A percentile compares a stretch with the other conserved stretches of the same genome.
phyloP scores from a whole-genome alignment of 2,329 filamentous ascomycete genomes.

The Exophiala sp. region DNA sequence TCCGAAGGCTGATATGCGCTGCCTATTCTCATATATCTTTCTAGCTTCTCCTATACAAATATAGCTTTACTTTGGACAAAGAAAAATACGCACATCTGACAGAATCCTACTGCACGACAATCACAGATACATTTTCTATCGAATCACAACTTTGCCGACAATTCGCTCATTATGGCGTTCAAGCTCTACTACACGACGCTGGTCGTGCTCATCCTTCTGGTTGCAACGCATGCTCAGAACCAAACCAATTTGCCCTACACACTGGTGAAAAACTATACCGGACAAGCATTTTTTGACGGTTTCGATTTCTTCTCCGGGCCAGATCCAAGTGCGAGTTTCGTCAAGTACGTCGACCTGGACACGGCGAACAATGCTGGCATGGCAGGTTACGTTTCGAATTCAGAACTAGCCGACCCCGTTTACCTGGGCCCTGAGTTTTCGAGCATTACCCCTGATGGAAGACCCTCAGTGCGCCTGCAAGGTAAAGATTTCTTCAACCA shows the following conservation, averaged over 20 bases:
- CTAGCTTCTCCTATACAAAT: too few relatives aligned
- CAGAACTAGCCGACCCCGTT: conserved; percentile 28
- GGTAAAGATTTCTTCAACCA: conserved; percentile 43
- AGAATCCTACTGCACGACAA: too few relatives aligned
- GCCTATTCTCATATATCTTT: too few relatives aligned
- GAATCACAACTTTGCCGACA: too few relatives aligned
- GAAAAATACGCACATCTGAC: too few relatives aligned
- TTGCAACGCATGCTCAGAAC: background rate
- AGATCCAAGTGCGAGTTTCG: conserved; percentile 50
- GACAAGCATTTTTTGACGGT: conserved; percentile 45
- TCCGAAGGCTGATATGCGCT: too few relatives aligned
- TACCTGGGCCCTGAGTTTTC: conserved; percentile 47
- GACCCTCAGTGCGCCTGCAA: conserved; percentile 44
- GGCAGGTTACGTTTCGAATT: conserved; percentile 27
- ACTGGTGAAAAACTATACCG: conserved; percentile 38
- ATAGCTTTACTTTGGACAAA: too few relatives aligned
- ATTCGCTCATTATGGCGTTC: too few relatives aligned
- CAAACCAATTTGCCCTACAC: background rate
- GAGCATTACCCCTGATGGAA: conserved; percentile 33
- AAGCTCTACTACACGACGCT: background rate
- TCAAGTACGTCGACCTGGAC: conserved; percentile 44
- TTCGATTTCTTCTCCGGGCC: conserved; percentile 47
- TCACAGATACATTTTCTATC: too few relatives aligned
- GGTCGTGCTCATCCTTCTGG: background rate
- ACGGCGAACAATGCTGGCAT: conserved; percentile 37